Evolutionary conservation across 2,329 filamentous ascomycete genomes (phyloP), one percentile per base, ranked within the genome.

Genomic region (Penicillium sp.): DNA sequence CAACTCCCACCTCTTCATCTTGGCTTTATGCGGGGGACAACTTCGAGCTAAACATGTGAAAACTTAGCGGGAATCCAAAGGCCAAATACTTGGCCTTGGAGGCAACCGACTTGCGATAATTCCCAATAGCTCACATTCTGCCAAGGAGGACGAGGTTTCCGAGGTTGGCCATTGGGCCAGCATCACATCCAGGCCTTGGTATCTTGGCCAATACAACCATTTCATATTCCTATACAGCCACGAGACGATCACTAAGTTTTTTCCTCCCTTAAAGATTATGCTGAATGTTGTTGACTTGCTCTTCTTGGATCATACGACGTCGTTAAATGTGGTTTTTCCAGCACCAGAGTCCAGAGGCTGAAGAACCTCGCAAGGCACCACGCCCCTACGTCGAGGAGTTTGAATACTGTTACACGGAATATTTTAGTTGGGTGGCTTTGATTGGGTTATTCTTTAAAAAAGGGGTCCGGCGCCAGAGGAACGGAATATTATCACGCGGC

Each of bases 21-120:
- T 49, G 41, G 26, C 19, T 32, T 47, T 53, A 24, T 38, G 53
- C 32, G 49, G 42, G 53, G 53, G 10, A 29, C 19, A 37, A 37
- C 9, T 32, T 12, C 3, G 8, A 47, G 28, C 21, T n/a, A 24
- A 12, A 7, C 5, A 42, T 28, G 33, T 43, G 7, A 19, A 19
- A 21, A 1, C 2, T 12, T 3, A 17, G 21, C 15, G 15, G 35
- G 13, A 9, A 31, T 43, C 8, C 10, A 28, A 3, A 15, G 7
- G 9, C 15, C 22, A 17, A 13, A 15, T 43, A 17, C 22, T 35
- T 29, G 34, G 6, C 4, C n/a, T 17, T 44, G 3, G 5, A 33
- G 21, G 19, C 13, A 19, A 12, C 19, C 13, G 17, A 41, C 2
- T 21, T 21, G 9, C 9, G 8, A 26, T 28, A 12, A 12, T 24